Percentiles rank a stretch among this genome's conserved stretches.
phyloP scores from a whole-genome alignment of 1,284 basidiomycete genomes.

The Apiotrichum siamense region DNA sequence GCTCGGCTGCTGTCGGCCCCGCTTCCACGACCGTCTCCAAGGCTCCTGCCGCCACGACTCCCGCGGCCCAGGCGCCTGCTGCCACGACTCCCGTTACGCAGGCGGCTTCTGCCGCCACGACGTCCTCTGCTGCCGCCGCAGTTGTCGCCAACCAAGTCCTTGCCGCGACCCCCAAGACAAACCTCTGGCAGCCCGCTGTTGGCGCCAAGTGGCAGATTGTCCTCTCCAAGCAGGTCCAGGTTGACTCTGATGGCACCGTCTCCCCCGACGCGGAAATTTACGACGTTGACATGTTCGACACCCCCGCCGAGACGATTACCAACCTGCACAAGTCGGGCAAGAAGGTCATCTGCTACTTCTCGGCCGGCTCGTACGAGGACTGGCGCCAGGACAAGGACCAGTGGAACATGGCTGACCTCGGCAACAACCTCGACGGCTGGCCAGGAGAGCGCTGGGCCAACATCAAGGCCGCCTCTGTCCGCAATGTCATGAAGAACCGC shows the following conservation, averaged over 20 bases:
- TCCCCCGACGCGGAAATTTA: constrained; percentile 3
- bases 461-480: neutral
- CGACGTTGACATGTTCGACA: constrained; percentile 11
- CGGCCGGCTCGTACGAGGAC: constrained; percentile 36
- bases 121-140: no score
- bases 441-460: constrained; percentile 8
- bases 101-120: no score
- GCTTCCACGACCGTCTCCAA: no score
- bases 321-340: constrained; percentile 26
- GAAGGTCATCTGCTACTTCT: constrained; percentile 44
- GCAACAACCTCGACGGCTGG: constrained; percentile 3
- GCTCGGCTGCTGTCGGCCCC: no score
- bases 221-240: neutral
- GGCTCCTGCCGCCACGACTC: no score
- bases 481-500: constrained; percentile 10
- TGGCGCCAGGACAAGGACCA: constrained; percentile 5
- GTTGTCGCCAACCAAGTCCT: no score
- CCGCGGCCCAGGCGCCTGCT: no score
- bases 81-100: no score
- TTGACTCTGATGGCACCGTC: neutral
- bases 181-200: constrained; percentile 2
- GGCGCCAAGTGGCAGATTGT: constrained; percentile 8
- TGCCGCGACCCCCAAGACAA: no score
- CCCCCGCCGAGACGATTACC: neutral
- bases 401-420: constrained; percentile 1